A percentile compares a stretch with the other conserved stretches of the same genome.
Evolutionary conservation across 192 early-diverging fungal species (phyloP).

Genomic region (Geranomyces michiganensis): DNA sequence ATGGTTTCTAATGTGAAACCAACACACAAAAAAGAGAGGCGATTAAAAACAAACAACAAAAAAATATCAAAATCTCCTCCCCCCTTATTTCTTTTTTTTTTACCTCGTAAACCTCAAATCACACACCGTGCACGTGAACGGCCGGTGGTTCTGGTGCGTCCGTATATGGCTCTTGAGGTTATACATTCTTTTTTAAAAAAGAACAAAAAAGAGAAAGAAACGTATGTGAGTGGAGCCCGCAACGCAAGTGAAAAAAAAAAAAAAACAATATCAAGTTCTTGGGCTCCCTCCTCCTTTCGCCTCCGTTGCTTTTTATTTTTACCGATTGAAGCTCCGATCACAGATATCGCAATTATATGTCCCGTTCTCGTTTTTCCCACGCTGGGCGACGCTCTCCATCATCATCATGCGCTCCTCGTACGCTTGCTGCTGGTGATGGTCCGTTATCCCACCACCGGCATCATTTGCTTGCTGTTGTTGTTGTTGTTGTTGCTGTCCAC

Average conservation of each 20-base stretch:
- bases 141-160: slow-evolving; percentile 49
- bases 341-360: slow-evolving; percentile 33
- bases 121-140: slow-evolving; percentile 42
- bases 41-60: not conserved
- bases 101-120: slow-evolving; percentile 44
- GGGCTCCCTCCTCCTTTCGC: too few relatives aligned
- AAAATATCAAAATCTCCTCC: slow-evolving; percentile 2
- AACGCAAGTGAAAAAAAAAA: not conserved
- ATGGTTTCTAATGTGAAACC: slow-evolving; percentile 48
- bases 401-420: not conserved
- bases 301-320: not conserved
- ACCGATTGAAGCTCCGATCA: slow-evolving; percentile 37
- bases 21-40: too few relatives aligned
- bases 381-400: not conserved
- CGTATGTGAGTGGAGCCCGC: not conserved
- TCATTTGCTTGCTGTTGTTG: not conserved
- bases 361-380: slow-evolving; percentile 21
- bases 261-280: too few relatives aligned
- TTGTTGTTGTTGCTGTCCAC: not conserved
- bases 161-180: slow-evolving; percentile 46
- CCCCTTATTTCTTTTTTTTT: too few relatives aligned
- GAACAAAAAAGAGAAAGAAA: slow-evolving; percentile 25
- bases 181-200: slow-evolving; percentile 40
- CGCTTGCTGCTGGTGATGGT: not conserved
- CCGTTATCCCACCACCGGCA: not conserved